Percentiles rank a stretch among this genome's conserved stretches.
Conservation (phyloP, 257 asterid species). For the Mitragyna speciosa region DNA sequence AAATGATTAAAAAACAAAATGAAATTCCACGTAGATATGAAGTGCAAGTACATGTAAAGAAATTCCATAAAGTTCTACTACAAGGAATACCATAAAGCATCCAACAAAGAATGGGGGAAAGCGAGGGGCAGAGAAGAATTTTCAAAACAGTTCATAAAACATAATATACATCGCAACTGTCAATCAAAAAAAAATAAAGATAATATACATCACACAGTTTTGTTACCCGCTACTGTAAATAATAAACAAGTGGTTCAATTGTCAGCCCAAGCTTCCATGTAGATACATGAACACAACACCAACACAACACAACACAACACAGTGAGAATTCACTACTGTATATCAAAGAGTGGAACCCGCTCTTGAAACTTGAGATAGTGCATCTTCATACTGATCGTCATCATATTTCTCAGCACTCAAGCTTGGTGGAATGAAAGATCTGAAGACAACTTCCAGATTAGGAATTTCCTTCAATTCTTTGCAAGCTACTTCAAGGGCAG, state of each 20-base stretch:
- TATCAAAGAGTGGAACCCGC: conserved; percentile 35
- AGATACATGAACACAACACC: neutral
- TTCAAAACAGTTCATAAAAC: neutral
- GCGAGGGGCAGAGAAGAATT: neutral
- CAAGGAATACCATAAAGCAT: neutral
- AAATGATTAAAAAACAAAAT: too few relatives aligned
- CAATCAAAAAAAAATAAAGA: too few relatives aligned
- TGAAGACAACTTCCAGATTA: conserved; percentile 57
- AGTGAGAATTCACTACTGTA: neutral
- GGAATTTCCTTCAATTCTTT: conserved; percentile 67
- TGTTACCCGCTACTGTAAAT: neutral
- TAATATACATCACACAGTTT: neutral
- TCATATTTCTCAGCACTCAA: conserved; percentile 61
- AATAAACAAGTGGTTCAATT: conserved; percentile 11
- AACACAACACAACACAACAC: neutral
- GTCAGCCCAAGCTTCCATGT: neutral
- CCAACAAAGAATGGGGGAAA: too few relatives aligned
- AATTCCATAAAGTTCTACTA: too few relatives aligned
- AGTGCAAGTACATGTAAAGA: too few relatives aligned
- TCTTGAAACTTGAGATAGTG: conserved; percentile 56
- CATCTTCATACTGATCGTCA: conserved; percentile 69
- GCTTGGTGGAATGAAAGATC: conserved; percentile 69
- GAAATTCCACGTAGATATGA: too few relatives aligned
- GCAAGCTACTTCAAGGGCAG: conserved; percentile 71
- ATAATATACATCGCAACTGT: too few relatives aligned